Conservation (phyloP, 306 rosid genomes). For the Citrullus amarus region DNA sequence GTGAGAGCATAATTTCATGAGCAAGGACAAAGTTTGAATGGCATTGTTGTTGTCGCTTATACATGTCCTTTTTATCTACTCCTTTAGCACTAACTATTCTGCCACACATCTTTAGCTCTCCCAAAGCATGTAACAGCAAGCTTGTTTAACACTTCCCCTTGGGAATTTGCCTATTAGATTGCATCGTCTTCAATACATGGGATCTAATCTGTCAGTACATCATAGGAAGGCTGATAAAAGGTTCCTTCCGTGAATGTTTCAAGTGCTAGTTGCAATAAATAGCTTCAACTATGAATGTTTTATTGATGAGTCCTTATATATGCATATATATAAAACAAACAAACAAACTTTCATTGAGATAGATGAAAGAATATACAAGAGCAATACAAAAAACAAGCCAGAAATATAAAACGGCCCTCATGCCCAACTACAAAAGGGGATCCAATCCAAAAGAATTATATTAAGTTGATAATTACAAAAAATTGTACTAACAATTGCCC, state of each 20-base stretch:
- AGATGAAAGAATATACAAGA: too few species aligned
- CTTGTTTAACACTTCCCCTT: neutral
- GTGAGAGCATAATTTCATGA: neutral
- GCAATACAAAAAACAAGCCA: too few species aligned
- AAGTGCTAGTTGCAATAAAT: neutral
- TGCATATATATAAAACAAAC: too few species aligned
- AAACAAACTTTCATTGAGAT: too few species aligned
- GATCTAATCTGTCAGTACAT: neutral
- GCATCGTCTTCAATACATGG: neutral
- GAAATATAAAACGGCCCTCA: too few species aligned
- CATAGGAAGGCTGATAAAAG: neutral
- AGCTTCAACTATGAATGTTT: neutral
- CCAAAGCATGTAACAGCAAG: neutral
- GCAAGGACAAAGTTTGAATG: neutral
- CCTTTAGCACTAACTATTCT: neutral
- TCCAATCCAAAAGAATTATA: too few species aligned
- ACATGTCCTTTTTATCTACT: neutral
- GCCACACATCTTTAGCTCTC: neutral
- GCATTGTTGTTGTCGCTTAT: neutral
- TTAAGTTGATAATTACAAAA: too few species aligned
- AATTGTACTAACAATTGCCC: too few species aligned
- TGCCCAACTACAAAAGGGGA: too few species aligned
- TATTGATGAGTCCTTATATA: neutral
- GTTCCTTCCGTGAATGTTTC: neutral
- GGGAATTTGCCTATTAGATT: neutral